Base-by-base conservation (phyloP, 495 filamentous ascomycete genomes). In the Aspergillus indologenus region DNA sequence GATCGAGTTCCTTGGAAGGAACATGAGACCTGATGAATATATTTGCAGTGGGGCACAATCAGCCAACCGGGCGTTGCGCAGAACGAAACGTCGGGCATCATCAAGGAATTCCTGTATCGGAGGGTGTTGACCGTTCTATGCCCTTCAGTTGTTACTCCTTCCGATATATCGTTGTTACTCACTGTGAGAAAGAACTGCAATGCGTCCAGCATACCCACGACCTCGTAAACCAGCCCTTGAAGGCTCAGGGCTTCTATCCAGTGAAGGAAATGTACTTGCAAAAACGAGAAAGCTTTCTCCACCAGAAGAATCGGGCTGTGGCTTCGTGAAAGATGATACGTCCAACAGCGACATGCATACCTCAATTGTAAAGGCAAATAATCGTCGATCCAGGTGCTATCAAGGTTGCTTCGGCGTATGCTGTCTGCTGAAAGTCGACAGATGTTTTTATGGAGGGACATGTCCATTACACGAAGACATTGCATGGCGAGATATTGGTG, bases 271-370 rank as follows among this genome's bases (percentile, higher is more conserved):
- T 82, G 72, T 43, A 65, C 50, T 50, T 65, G 29, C 18, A 82
- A 64, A 44, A 82, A 40, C 2, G 34, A 8, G 34, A 40, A 14
- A 9, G 72, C 59, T 17, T 62, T 29, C 34, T 40, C 34, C 63
- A 46, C 58, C 49, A 43, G 61, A 24, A 49, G 40, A 9, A 72
- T 29, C 9, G 21, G 21, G 40, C 53, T 5, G 34, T 68, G 56
- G 53, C 70, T 72, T 55, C 73, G 58, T 56, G 70, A 43, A 26
- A 80, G 23, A 68, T 85, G 78, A 54, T 74, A 42, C 46, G 34
- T 31, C 62, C 74, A 84, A 58, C 77, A 78, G 17, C 65, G 68
- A 65, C 77, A 82, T 23, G 73, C 62, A 55, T 82, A 77, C 58
- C 67, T 63, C n/a, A 75, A 24, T 43, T 70, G 67, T 23, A 64